Evolutionary conservation across 768 basidiomycete genomes (phyloP).

Genomic region (Asterophora parasitica): DNA sequence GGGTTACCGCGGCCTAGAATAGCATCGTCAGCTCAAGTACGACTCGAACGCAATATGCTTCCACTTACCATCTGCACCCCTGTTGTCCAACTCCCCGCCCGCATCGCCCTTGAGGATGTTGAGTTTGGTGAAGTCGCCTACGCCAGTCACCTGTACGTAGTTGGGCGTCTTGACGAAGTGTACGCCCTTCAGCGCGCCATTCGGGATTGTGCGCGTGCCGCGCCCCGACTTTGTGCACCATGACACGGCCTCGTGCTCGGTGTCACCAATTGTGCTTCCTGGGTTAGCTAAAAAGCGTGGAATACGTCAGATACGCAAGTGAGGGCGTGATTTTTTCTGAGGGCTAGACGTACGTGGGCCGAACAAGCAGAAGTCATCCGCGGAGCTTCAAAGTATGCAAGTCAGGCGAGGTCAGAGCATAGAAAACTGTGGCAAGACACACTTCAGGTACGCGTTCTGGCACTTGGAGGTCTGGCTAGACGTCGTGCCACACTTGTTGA

Average conservation of each 20-base stretch:
- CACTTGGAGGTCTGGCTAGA: constrained; percentile 58
- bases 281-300: constrained; percentile 12
- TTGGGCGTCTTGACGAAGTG: constrained; percentile 64
- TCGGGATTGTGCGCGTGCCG: constrained; percentile 70
- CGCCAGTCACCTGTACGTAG: constrained; percentile 59
- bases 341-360: constrained; percentile 40
- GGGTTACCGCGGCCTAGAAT: constrained; percentile 41
- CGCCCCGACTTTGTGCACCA: constrained; percentile 73
- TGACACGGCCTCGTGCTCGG: constrained; percentile 64
- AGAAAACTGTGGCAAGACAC: constrained; percentile 20
- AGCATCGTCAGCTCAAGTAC: too few species aligned
- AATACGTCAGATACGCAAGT: not conserved
- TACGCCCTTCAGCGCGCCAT: constrained; percentile 59
- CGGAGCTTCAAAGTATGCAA: constrained; percentile 32
- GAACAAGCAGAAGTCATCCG: constrained; percentile 69
- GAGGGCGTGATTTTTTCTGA: not conserved
- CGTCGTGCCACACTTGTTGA: constrained; percentile 61
- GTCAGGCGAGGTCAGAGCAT: too few species aligned
- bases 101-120: constrained; percentile 51
- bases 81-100: constrained; percentile 71
- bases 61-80: constrained; percentile 54
- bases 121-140: constrained; percentile 66
- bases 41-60: not conserved
- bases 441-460: constrained; percentile 68
- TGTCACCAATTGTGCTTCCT: constrained; percentile 56